Base-by-base conservation (phyloP, 2,329 filamentous ascomycete species). In the Penicillium fuscoglaucum region DNA sequence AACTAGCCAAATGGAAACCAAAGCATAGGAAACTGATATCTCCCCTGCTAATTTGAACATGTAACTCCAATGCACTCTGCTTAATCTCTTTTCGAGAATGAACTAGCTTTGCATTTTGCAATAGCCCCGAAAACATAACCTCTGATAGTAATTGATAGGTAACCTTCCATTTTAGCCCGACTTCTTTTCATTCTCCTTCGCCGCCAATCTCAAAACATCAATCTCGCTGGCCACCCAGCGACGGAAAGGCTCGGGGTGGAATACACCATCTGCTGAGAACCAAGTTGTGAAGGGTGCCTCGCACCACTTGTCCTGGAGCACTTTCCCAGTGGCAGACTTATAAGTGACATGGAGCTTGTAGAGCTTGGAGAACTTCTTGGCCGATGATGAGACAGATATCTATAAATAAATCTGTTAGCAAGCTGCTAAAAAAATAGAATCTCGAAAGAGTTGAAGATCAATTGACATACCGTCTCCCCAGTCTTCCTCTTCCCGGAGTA, bases 341-440 rank as follows among this genome's bases (percentile, higher is more conserved):
- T 79, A 79, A 29, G 65, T 67, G 52, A 96, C 82, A 44, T 83
- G 86, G 60, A 96, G 78, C 70, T 90, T 84, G 80, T 99, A 99
- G 45, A 87, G 83, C 0, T 92, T 91, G 40, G 88, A 84, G 76
- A 93, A 86, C 74, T 97, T 97, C 70, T 89, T 88, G 0, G 86
- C 87, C 1, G 83, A 84, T 40, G 87, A 90, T 2, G 84, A 81
- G 65, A 98, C 87, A 17, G 84, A 84, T 71, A 97, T 83, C 88
- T 95, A 63, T 48, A 29, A 12, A 28, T 17, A 48, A 6, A 26
- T 44, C 12, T 51, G 47, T 61, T 35, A 64, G 61, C 37, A 31
- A 29, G 15, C 46, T 49, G 31, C 39, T 7, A 24, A 8, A 39
- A 31, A 31, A 39, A 43, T 4, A 19, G 13, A 26, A 26, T 1